phyloP scores from a whole-genome alignment of 805 yeast species.

The Nakazawaea anatomiae region DNA sequence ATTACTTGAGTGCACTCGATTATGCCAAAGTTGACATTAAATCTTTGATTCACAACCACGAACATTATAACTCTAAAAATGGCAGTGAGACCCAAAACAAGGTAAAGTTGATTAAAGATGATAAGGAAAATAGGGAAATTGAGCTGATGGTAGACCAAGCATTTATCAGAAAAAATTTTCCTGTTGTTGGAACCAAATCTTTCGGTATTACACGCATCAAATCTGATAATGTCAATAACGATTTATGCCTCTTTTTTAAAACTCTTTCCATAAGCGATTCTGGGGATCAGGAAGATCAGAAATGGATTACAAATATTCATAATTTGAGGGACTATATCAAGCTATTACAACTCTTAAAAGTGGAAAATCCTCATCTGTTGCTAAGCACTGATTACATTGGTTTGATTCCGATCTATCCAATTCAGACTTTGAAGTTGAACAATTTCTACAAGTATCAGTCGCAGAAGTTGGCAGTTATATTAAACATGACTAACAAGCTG shows the following conservation, averaged over 20 bases:
- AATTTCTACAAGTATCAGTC: constrained; percentile 5
- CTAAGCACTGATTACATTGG: constrained; percentile 12
- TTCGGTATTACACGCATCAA: constrained; percentile 30
- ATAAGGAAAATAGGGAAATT: constrained; percentile 18
- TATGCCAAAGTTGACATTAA: constrained; percentile 33
- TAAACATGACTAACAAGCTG: not conserved
- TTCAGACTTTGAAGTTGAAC: constrained; percentile 2
- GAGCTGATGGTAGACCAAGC: constrained; percentile 27
- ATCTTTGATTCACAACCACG: not conserved
- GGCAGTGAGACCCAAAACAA: constrained; percentile 11
- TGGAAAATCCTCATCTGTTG: constrained; percentile 30
- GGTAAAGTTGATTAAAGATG: constrained; percentile 13
- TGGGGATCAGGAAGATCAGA: constrained; percentile 3
- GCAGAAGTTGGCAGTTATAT: not conserved
- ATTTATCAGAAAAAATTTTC: constrained; percentile 17
- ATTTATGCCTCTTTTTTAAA: constrained; percentile 21
- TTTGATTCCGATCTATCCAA: constrained; percentile 17
- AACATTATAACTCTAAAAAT: not conserved
- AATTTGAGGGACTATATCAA: constrained; percentile 25
- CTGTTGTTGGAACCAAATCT: constrained; percentile 16
- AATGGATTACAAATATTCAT: constrained; percentile 19
- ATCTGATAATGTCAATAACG: constrained; percentile 22
- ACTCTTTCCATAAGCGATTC: constrained; percentile 3
- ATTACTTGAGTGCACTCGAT: constrained; percentile 36
- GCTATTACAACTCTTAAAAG: constrained; percentile 26